Conservation (phyloP, 768 basidiomycete species). For the Lentinula lateritia region DNA sequence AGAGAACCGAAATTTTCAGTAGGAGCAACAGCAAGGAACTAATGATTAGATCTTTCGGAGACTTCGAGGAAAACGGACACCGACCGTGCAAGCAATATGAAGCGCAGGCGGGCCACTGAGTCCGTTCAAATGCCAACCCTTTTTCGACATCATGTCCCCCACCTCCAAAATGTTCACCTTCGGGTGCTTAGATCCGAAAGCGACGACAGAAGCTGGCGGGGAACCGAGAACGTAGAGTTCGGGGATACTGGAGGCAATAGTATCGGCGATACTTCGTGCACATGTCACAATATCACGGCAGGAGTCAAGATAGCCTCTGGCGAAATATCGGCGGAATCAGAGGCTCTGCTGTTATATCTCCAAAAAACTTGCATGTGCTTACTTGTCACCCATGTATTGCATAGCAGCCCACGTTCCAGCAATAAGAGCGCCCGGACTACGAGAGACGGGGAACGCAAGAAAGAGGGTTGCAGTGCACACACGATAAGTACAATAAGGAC, state of each 20-base stretch:
- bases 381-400: constrained; percentile 89
- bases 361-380: constrained; percentile 20
- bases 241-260: constrained; percentile 63
- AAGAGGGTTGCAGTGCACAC: neutral
- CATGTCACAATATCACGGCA: constrained; percentile 78
- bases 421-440: constrained; percentile 84
- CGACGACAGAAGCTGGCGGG: constrained; percentile 86
- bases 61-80: constrained; percentile 16
- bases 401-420: constrained; percentile 97
- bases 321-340: constrained; percentile 4
- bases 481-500: neutral
- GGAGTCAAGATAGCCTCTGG: constrained; percentile 82
- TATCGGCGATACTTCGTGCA: constrained; percentile 62
- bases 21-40: neutral
- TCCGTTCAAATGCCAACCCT: constrained; percentile 92
- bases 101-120: constrained; percentile 73
- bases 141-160: constrained; percentile 80
- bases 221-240: constrained; percentile 88
- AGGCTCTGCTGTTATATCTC: neutral
- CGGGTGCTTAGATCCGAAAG: constrained; percentile 66
- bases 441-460: neutral
- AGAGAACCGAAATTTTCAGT: neutral
- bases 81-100: constrained; percentile 91
- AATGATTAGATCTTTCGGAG: neutral
- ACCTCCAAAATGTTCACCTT: constrained; percentile 78